Evolutionary conservation across 225 moss, liverwort and hornwort genomes (phyloP).

Genomic region (Rhytidiadelphus loreus): DNA sequence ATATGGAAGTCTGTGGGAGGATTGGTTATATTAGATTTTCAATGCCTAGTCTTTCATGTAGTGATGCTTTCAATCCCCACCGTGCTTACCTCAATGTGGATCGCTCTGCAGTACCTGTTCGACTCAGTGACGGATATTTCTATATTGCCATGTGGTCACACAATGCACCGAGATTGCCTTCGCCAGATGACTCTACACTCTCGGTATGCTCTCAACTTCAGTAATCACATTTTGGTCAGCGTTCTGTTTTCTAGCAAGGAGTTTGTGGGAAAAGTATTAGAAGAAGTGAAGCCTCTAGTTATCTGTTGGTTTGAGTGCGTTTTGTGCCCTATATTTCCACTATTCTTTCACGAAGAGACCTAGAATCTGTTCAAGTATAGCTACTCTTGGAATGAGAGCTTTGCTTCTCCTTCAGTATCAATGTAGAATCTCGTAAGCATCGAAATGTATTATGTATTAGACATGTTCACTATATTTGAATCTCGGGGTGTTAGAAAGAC

Average conservation of each 20-base stretch:
- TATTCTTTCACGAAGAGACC: not conserved
- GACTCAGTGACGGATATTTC: slow-evolving; percentile 79
- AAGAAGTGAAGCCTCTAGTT: not conserved
- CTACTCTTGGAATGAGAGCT: not conserved
- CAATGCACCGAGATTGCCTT: slow-evolving; percentile 79
- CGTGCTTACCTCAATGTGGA: not conserved
- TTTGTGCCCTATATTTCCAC: not conserved
- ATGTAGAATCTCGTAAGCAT: not conserved
- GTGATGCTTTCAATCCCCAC: not conserved
- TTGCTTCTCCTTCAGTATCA: not conserved
- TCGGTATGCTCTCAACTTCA: slow-evolving; percentile 33
- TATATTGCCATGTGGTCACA: slow-evolving; percentile 87
- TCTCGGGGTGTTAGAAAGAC: not conserved
- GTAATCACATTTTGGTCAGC: not conserved
- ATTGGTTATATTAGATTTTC: not conserved
- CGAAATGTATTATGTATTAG: not conserved
- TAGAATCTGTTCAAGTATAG: not conserved
- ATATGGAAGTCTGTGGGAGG: not conserved
- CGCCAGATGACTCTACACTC: slow-evolving; percentile 72
- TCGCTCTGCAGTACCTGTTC: slow-evolving; percentile 69
- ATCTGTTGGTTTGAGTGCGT: not conserved
- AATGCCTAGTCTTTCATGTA: not conserved
- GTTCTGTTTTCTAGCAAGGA: not conserved
- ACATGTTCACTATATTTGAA: not conserved
- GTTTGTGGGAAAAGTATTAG: not conserved